Conservation (phyloP, 2,329 filamentous ascomycete genomes). For the Purpureocillium takamizusanense region DNA sequence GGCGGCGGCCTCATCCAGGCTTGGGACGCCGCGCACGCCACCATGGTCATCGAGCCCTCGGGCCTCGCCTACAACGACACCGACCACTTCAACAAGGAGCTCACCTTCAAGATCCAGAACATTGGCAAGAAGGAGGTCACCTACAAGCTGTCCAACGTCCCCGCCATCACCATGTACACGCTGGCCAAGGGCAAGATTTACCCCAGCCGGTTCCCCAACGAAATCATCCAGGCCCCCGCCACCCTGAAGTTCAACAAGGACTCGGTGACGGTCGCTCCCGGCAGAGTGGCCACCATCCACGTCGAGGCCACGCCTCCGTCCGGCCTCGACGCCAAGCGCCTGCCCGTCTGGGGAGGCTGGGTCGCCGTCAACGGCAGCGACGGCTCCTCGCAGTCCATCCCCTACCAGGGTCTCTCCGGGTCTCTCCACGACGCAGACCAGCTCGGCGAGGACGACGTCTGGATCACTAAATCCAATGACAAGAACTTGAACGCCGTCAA, state of each 20-base stretch:
- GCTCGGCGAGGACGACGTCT: constrained; percentile 13
- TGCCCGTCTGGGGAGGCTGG: constrained; percentile 33
- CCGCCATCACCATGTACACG: constrained; percentile 46
- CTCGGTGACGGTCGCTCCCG: constrained; percentile 32
- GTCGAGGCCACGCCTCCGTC: constrained; percentile 34
- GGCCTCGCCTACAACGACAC: constrained; percentile 58
- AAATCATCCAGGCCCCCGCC: constrained; percentile 30
- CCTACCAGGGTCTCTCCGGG: constrained; percentile 30
- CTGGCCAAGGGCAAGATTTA: constrained; percentile 21
- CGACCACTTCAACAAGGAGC: constrained; percentile 38
- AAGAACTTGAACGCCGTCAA: constrained; percentile 12
- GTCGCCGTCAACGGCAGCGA: constrained; percentile 31
- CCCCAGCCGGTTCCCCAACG: constrained; percentile 35
- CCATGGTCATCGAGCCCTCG: constrained; percentile 42
- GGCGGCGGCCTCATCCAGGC: constrained; percentile 53
- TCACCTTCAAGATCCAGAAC: constrained; percentile 49
- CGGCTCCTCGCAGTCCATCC: constrained; percentile 25
- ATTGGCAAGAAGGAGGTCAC: constrained; percentile 35
- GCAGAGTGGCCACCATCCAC: constrained; percentile 33
- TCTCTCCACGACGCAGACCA: constrained; percentile 21
- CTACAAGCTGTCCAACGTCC: constrained; percentile 41
- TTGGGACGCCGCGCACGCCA: constrained; percentile 47
- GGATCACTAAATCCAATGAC: constrained; percentile 25
- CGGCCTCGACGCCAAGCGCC: constrained; percentile 22
- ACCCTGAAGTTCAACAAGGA: constrained; percentile 30